Evolutionary conservation across 768 basidiomycete species (phyloP), one percentile per base, ranked within the genome.

Genomic region (Strobilomyces echinocephalus): DNA sequence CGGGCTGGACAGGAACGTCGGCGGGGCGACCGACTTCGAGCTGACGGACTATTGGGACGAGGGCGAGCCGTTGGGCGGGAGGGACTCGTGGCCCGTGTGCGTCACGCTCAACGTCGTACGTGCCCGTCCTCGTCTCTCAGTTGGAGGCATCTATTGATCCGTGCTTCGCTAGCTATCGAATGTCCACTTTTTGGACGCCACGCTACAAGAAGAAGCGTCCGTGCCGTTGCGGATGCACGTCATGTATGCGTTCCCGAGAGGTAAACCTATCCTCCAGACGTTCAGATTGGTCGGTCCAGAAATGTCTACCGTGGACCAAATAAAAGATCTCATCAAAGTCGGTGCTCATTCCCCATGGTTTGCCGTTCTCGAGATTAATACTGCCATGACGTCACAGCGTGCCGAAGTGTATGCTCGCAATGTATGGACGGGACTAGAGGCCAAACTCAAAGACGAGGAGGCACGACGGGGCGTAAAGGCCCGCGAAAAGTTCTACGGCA

Each of bases 41-140:
- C 76, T 94, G 20, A 78, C 83, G 11, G 91, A 95, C 66, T 88
- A 85, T 56, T 91, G 89, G 88, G 91, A 91, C 61, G 88, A 90
- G 57, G 92, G 92, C 0, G 85, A 84, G 52, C 68, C 74, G 16
- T 63, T 92, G 28, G 76, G 73, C 36, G 84, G 83, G 2, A 73
- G 82, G 55, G 80, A 87, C 2, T 59, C 64, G 12, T 88, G 91
- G 83, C 92, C 91, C 0, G 75, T 94, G 5, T 83, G 83, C 55
- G 71, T 92, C 24, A 91, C 90, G 1, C 65, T 94, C 49, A 91
- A 93, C 56, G 59, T 91, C 24, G 90, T 92, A 57, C 12, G 82
- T 30, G 11, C 30, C 18, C 20, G n/a, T 24, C 11, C 49, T 28
- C 30, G 28, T 24, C 33, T 15, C 12, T 38, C 42, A 20, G 5